These are phyloP conservation scores for Trypanosoma conorhini DNA, from an alignment of 208 protist genomes.

Conservation along the genomic window DNA sequence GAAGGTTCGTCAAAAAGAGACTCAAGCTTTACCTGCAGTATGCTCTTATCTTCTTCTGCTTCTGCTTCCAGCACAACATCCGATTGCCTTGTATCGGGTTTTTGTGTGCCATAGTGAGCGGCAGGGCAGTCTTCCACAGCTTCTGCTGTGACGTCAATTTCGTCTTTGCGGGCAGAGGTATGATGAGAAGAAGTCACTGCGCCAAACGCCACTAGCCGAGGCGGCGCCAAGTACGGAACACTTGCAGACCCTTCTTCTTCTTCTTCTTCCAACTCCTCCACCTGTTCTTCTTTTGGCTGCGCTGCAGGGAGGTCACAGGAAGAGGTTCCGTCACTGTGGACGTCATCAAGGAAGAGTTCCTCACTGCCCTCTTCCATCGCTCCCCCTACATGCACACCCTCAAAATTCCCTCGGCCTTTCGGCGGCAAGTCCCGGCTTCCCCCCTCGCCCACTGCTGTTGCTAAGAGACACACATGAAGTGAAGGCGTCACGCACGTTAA, in stretches of 20 bases:
- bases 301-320: background rate
- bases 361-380: conserved; percentile 10
- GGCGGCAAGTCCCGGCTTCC: background rate
- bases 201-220: conserved; percentile 9
- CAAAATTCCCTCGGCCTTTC: background rate
- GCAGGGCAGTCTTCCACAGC: background rate
- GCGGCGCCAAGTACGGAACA: conserved; percentile 52
- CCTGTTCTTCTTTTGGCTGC: background rate
- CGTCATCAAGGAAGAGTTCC: conserved; percentile 20
- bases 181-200: background rate
- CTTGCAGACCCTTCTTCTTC: conserved; percentile 16
- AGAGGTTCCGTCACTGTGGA: conserved; percentile 9
- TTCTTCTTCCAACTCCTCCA: conserved; percentile 13
- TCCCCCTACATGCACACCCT: background rate
- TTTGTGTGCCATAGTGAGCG: background rate
- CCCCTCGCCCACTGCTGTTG: background rate
- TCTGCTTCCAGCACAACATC: background rate
- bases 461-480: background rate
- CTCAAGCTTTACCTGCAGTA: conserved; percentile 36
- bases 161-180: background rate
- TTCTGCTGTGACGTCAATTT: background rate
- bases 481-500: background rate
- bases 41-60: conserved; percentile 37
- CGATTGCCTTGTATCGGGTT: background rate
- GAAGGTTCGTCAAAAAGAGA: conserved; percentile 28